Percentiles rank a stretch among this genome's conserved stretches.
phyloP scores from a whole-genome alignment of 768 basidiomycete genomes.

The Ephemerocybe angulata region DNA sequence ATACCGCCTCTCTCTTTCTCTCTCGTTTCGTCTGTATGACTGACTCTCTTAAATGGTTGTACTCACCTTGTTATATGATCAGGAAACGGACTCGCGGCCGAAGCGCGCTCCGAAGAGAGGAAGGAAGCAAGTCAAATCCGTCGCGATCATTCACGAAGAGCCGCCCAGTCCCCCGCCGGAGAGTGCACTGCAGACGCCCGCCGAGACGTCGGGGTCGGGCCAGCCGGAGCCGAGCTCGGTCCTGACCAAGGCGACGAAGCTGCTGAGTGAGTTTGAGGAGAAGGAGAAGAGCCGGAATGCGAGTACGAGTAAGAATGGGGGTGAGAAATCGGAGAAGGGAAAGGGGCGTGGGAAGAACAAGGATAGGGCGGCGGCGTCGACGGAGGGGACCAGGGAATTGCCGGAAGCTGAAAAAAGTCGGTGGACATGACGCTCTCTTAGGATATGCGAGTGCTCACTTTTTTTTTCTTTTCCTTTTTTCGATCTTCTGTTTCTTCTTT shows the following conservation, averaged over 20 bases:
- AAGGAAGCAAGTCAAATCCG: constrained; percentile 40
- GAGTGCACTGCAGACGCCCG: constrained; percentile 15
- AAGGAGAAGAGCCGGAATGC: not conserved
- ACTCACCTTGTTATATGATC: constrained; percentile 3
- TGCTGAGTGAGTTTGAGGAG: not conserved
- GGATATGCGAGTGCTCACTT: constrained; percentile 4
- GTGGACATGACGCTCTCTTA: constrained; percentile 5
- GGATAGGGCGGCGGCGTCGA: not conserved
- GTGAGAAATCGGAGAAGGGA: not conserved
- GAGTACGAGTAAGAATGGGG: not conserved
- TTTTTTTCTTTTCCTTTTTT: not conserved
- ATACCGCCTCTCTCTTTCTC: too few species aligned
- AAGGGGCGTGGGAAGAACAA: not conserved
- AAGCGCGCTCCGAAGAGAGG: constrained; percentile 37
- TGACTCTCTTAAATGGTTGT: too few species aligned
- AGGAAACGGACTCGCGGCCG: constrained; percentile 34
- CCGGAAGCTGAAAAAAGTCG: constrained; percentile 5
- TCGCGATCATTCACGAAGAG: constrained; percentile 37
- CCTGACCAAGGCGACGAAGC: not conserved
- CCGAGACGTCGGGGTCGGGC: not conserved
- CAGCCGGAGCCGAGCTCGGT: not conserved
- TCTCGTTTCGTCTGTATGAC: too few species aligned
- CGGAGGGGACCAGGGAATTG: not conserved
- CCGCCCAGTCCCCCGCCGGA: constrained; percentile 25
- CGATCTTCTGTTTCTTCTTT: not conserved